Conservation (phyloP, 345 rosid species). For the Litchi chinensis region DNA sequence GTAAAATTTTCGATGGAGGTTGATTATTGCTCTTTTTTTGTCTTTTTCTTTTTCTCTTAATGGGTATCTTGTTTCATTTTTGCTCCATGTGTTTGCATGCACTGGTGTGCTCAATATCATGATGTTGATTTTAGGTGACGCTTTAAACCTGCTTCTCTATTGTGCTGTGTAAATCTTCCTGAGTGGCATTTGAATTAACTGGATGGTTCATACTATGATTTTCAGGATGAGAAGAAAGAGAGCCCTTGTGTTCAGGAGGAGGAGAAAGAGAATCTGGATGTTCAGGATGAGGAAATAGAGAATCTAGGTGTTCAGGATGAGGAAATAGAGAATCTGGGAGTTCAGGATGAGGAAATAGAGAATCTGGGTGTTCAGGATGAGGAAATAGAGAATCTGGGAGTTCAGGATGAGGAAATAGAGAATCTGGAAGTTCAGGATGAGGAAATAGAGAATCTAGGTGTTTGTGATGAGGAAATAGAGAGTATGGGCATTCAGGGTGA, state of each 20-base stretch:
- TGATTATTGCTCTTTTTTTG: slow-evolving; percentile 14
- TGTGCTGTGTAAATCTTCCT: not conserved
- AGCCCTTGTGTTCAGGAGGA: slow-evolving; percentile 34
- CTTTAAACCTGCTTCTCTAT: not conserved
- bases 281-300: slow-evolving; percentile 32
- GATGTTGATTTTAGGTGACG: slow-evolving; percentile 13
- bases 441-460: slow-evolving; percentile 6
- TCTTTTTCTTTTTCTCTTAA: not conserved
- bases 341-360: slow-evolving; percentile 6
- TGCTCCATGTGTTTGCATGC: not conserved
- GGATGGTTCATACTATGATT: not conserved
- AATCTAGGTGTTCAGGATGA: not conserved
- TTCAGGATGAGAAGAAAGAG: not conserved
- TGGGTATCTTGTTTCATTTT: slow-evolving; percentile 1
- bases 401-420: not conserved
- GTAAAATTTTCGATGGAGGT: slow-evolving; percentile 53
- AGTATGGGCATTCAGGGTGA: not conserved
- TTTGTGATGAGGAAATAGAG: slow-evolving; percentile 30
- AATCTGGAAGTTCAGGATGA: slow-evolving; percentile 34
- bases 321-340: not conserved
- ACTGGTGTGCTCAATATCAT: not conserved
- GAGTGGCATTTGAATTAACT: not conserved
- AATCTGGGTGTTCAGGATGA: slow-evolving; percentile 35
- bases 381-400: slow-evolving; percentile 28
- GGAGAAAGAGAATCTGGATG: slow-evolving; percentile 11